Conservation (phyloP, 192 early-diverging fungal species). For the Thoreauomyces humboldtii region DNA sequence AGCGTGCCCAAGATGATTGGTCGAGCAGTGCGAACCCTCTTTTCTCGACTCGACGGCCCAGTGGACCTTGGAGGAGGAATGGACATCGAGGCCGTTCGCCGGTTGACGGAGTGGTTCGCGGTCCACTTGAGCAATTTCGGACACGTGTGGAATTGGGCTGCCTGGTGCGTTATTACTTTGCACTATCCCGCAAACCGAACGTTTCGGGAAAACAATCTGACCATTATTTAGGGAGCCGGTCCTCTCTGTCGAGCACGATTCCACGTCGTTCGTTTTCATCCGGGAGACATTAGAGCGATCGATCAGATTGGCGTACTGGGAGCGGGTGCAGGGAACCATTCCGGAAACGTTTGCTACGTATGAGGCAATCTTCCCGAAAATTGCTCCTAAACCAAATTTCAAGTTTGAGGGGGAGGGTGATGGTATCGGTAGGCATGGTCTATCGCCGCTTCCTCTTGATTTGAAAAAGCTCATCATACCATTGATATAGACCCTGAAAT, state of each 20-base stretch:
- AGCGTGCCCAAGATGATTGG: constrained; percentile 66
- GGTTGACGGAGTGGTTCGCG: constrained; percentile 85
- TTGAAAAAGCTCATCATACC: too few relatives aligned
- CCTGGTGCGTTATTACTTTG: constrained; percentile 68
- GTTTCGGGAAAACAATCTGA: background rate
- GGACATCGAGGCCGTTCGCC: constrained; percentile 84
- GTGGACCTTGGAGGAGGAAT: constrained; percentile 41
- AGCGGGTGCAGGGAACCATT: constrained; percentile 76
- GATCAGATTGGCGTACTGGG: constrained; percentile 84
- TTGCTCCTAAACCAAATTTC: constrained; percentile 70
- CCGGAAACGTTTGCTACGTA: constrained; percentile 58
- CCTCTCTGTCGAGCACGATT: constrained; percentile 47
- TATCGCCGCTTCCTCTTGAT: constrained; percentile 1
- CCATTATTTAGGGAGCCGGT: constrained; percentile 51
- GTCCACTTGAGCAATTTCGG: constrained; percentile 93
- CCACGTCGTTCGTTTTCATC: constrained; percentile 71
- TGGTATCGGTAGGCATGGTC: too few relatives aligned
- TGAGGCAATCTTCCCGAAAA: constrained; percentile 55
- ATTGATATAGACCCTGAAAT: background rate
- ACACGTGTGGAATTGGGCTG: constrained; percentile 84
- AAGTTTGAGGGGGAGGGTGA: constrained; percentile 56
- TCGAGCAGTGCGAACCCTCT: constrained; percentile 61
- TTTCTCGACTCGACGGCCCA: constrained; percentile 53
- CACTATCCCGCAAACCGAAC: background rate
- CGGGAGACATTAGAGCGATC: constrained; percentile 84